Percentiles rank a stretch among this genome's conserved stretches.
phyloP scores from a whole-genome alignment of 2,329 filamentous ascomycete genomes.

The Microsporum ferrugineum region DNA sequence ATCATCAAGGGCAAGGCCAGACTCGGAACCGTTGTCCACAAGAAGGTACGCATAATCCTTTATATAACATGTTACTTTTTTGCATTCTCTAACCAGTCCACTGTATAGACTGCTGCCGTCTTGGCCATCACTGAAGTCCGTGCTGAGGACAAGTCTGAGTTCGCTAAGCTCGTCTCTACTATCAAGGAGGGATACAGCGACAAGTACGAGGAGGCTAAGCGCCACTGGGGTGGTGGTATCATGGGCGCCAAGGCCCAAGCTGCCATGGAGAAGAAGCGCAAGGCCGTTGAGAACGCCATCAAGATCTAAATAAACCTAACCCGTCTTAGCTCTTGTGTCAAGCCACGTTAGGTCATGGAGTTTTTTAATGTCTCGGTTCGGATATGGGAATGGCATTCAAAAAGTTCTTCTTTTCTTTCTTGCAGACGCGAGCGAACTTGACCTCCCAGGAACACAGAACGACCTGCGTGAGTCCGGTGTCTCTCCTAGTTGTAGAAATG shows the following conservation, averaged over 20 bases:
- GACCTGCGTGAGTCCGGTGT: neutral
- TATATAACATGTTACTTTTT: neutral
- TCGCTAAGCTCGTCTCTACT: slow-evolving; percentile 88
- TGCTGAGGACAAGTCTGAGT: slow-evolving; percentile 95
- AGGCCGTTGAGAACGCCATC: slow-evolving; percentile 86
- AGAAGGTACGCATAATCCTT: slow-evolving; percentile 59
- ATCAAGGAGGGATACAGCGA: slow-evolving; percentile 97
- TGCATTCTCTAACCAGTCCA: slow-evolving; percentile 18
- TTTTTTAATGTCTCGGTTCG: neutral
- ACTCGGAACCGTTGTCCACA: slow-evolving; percentile 97
- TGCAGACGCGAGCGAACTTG: neutral
- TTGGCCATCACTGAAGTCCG: slow-evolving; percentile 94
- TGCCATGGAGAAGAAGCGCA: slow-evolving; percentile 72
- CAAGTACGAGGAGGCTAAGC: slow-evolving; percentile 82
- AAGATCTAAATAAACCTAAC: slow-evolving; percentile 64
- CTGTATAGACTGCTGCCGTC: slow-evolving; percentile 75
- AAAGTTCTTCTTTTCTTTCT: neutral
- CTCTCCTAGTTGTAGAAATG: slow-evolving; percentile 5
- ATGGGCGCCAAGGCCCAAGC: slow-evolving; percentile 91
- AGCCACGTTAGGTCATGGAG: neutral
- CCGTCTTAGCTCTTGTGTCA: neutral
- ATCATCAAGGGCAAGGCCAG: slow-evolving; percentile 99
- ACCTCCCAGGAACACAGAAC: neutral
- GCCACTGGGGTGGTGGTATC: slow-evolving; percentile 98
- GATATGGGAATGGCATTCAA: slow-evolving; percentile 1